Evolutionary conservation across 257 asterid genomes (phyloP), one percentile per base, ranked within the genome.

Genomic region (Nicotiana undulata): DNA sequence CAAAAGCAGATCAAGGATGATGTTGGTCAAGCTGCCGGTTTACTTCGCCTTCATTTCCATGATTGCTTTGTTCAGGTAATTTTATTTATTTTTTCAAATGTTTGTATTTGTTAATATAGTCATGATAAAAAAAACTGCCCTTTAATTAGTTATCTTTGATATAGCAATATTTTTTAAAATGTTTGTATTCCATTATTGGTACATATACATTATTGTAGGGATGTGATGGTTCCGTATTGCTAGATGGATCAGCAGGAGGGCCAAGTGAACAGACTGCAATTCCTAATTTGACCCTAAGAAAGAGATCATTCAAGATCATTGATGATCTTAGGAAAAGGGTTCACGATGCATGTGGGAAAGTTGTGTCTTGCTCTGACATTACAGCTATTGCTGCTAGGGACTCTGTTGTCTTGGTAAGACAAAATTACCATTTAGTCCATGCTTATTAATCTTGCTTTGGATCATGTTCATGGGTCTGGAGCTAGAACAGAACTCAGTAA

Each of bases 21-120:
- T 46, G 85, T 91, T 16, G 90, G 88, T 72, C 93, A 87, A 83
- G 97, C 96, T 72, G 97, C 96, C 10, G 97, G 96, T 17, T 82
- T 92, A 85, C 97, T 92, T 82, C 92, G 94, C 0, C 93, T 92
- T 84, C 93, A 89, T 84, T 92, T 90, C 82, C 95, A 92, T 13
- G 95, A 92, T 75, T 92, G 96, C 90, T 91, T 89, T 56, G 96
- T 88, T 12, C 96, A 88, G 90, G 92, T 83, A 61, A 6, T 6
- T 13, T 28, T 52, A 12, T 61, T 24, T 2, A 24, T 10, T 46
- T 46, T 46, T 46, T 46, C 0, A 9, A 29, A 29, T 29, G 31
- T 29, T 29, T 29, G 31, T 29, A 29, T 29, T 29, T 29, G 2
- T 29, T 29, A 29, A 29, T 29, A 28, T 28, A 29, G 31, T 2